Evolutionary conservation across 2,329 filamentous ascomycete species (phyloP), one percentile per base, ranked within the genome.

Genomic region (Plectosphaerella cucumerina): DNA sequence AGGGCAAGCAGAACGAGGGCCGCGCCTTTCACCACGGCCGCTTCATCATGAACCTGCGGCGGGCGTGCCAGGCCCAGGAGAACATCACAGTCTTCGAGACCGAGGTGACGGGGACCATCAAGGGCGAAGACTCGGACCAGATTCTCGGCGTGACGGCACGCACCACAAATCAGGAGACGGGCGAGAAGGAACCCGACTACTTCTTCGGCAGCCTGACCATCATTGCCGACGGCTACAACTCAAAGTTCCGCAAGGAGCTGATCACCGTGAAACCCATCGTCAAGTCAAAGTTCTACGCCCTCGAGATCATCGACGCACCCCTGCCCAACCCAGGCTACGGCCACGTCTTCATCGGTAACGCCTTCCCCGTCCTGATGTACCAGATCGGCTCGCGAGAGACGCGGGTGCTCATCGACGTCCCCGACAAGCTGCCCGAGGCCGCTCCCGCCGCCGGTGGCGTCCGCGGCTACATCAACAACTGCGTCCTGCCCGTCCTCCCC

Each of bases 311-410:
- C 63, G 92, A 97, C 67, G 90, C 89, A 51, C 78, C 85, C 21
- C 81, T 97, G 10, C 90, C 91, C 2, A 76, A 81, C 48, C 82
- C 85, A 2, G 75, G 84, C 55, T 89, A 90, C 66, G 94, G 93
- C 18, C 91, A 96, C 69, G 93, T 99, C 57, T 77, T 97, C 50
- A 87, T 99, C 55, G 86, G 86, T 60, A 81, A 89, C 56, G 80
- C 82, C 44, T 76, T 68, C 54, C 93, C 94, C 1, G 84, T 96
- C 33, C 84, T 99, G 21, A 81, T 99, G 52, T 99, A 99, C 75
- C 94, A 97, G 72, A 99, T 99, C 65, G 93, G 94, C 64, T 88
- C 90, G 5, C 92, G 88, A 71, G 94, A 97, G 73, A 99, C 94
- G 1, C 85, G 94, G 57, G 89, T 87, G 12, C 81, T 99, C 20